Conservation (phyloP, 768 basidiomycete genomes). For the Dendrothele bispora region DNA sequence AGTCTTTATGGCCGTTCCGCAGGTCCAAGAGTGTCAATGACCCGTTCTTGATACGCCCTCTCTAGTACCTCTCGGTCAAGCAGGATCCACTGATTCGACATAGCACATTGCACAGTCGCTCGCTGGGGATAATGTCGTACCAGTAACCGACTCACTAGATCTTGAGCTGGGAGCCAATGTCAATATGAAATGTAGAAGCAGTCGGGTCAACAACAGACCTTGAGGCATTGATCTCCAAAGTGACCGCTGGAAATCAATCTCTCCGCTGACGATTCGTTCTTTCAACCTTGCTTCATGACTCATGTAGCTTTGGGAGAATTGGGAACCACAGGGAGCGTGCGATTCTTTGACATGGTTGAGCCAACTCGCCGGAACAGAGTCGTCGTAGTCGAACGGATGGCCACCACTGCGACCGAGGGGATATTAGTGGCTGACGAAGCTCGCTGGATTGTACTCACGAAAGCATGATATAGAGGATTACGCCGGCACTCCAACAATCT, state of each 20-base stretch:
- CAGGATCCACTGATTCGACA: conserved; percentile 66
- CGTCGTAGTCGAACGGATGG: conserved; percentile 76
- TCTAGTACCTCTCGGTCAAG: conserved; percentile 62
- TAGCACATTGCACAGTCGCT: conserved; percentile 61
- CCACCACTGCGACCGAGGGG: conserved; percentile 48
- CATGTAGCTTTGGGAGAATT: conserved; percentile 42
- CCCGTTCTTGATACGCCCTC: conserved; percentile 57
- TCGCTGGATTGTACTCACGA: conserved; percentile 48
- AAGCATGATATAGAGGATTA: conserved; percentile 82
- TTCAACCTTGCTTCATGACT: conserved; percentile 63
- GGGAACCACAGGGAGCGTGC: conserved; percentile 28
- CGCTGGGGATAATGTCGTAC: conserved; percentile 56
- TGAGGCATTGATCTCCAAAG: conserved; percentile 59
- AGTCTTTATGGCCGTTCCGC: background rate
- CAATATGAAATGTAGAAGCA: conserved; percentile 3
- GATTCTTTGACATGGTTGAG: conserved; percentile 34
- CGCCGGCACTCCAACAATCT: conserved; percentile 87
- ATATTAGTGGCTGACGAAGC: background rate
- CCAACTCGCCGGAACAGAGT: conserved; percentile 37
- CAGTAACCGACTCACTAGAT: conserved; percentile 61
- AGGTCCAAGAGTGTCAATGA: conserved; percentile 24
- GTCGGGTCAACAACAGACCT: conserved; percentile 40
- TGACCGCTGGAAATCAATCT: conserved; percentile 51
- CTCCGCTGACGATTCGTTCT: conserved; percentile 64
- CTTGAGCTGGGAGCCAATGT: conserved; percentile 45